Percentiles rank a stretch among this genome's conserved stretches.
These are phyloP conservation scores for Quercus robur DNA, from an alignment of 306 rosid genomes.

Conservation along the genomic window DNA sequence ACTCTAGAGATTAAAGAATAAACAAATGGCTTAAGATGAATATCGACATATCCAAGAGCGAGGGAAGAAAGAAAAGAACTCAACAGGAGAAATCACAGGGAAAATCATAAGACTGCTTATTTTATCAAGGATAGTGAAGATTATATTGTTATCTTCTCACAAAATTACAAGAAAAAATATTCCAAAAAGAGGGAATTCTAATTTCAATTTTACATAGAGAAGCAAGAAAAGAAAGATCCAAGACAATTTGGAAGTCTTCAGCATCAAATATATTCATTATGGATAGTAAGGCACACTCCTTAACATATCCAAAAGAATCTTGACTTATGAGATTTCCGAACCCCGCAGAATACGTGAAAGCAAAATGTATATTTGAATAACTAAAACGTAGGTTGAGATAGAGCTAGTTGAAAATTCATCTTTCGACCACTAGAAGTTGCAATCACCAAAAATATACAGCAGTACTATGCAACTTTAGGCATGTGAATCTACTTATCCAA, in stretches of 20 bases:
- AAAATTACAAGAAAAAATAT: background rate
- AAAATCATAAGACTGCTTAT: background rate
- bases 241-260: background rate
- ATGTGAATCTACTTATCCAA: background rate
- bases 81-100: background rate
- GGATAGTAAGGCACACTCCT: background rate
- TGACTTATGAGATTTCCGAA: background rate
- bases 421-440: constrained; percentile 14
- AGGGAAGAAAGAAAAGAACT: background rate
- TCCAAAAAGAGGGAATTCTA: background rate
- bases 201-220: background rate
- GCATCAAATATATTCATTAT: background rate
- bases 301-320: background rate
- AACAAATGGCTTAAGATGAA: background rate
- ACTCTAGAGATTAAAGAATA: constrained; percentile 13
- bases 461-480: background rate
- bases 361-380: background rate
- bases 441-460: constrained; percentile 4
- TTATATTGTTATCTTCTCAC: background rate
- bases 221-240: background rate
- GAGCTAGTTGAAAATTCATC: background rate
- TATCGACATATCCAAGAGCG: background rate
- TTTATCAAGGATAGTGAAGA: background rate
- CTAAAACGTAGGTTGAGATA: background rate
- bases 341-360: background rate